phyloP scores from a whole-genome alignment of 345 rosid genomes.

The Fremontodendron californicum region DNA sequence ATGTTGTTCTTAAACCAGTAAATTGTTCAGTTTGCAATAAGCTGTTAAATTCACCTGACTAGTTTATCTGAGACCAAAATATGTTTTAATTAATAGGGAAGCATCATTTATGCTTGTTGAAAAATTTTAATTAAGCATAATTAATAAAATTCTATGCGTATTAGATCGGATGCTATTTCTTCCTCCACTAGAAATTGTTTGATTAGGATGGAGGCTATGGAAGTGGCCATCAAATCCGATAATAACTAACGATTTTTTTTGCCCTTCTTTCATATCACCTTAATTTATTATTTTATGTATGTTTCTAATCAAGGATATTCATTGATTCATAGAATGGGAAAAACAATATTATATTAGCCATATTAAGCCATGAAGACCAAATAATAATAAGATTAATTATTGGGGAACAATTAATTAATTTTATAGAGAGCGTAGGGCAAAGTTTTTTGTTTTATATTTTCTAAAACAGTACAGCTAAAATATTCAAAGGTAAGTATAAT shows the following conservation, averaged over 20 bases:
- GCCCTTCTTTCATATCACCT: neutral
- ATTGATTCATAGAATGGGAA: neutral
- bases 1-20: neutral
- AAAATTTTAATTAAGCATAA: neutral
- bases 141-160: neutral
- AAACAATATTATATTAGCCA: neutral
- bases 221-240: neutral
- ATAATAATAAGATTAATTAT: neutral
- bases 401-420: neutral
- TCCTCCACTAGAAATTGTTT: neutral
- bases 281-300: neutral
- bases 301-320: neutral
- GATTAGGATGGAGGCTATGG: neutral
- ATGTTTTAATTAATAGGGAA: neutral
- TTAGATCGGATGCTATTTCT: neutral
- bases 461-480: neutral
- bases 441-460: neutral
- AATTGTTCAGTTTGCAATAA: neutral
- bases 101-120: neutral
- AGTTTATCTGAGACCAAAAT: neutral
- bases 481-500: neutral
- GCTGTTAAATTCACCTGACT: neutral
- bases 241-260: too few relatives aligned
- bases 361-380: neutral
- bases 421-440: neutral